Evolutionary conservation across 345 rosid genomes (phyloP), one percentile per base, ranked within the genome.

Genomic region (Populus pruinosa): DNA sequence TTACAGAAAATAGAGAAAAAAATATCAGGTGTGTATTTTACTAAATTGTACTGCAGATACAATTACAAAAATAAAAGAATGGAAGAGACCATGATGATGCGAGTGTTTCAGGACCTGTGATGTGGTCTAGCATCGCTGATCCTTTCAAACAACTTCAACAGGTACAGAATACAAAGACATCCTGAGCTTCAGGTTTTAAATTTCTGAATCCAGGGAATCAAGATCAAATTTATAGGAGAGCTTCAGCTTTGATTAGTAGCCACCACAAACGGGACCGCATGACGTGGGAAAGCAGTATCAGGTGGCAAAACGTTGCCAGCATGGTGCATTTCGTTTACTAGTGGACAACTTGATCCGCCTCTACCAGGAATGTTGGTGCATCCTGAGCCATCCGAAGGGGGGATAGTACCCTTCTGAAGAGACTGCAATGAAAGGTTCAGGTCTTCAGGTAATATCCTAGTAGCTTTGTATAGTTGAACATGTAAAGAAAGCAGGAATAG

Each of bases 361-460:
- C 66, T 55, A 0, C 88, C 85, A 5, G 96, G 93, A 49, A 88
- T 85, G 82, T 85, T 64, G 63, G 93, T 88, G 86, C 93, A 90
- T n/a, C 89, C 83, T 0, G 96, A 91, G 8, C 84, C 25, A 1
- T 80, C 64, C 1, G 88, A 85, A 47, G 91, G 82, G 78, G 88
- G 77, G 9, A 79, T 86, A 5, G 21, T 2, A 20, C 49, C 77
- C 10, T 67, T 87, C 35, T 85, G 82, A 64, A 91, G 89, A 69
- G 89, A 81, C 85, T 88, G 88, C n/a, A 86, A 72, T 11, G 8
- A 5, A 8, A 80, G 76, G 39, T 49, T 49, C 56, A 21, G 1
- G 38, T 83, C 78, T 23, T 74, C 71, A 20, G 31, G 73, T 36
- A 88, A 69, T 2, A 78, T 18, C 71, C 91, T 87, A 29, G 65